Evolutionary conservation across 768 basidiomycete species (phyloP).

Genomic region (Boletus vinaceobasis): DNA sequence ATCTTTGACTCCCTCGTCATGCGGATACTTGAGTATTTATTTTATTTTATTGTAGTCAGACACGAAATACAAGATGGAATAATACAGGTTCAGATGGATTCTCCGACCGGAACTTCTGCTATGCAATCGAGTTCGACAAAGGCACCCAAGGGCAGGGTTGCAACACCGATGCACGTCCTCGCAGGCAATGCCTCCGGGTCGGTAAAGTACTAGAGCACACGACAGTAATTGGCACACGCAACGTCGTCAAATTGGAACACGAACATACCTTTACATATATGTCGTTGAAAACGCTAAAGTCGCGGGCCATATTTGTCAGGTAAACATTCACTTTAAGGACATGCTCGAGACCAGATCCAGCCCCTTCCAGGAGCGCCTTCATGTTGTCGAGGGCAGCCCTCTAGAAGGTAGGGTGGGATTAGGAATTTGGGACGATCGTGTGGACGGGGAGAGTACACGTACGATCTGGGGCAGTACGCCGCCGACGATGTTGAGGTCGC

Average conservation of each 20-base stretch:
- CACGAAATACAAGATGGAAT: neutral
- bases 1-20: neutral
- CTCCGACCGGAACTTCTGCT: slow-evolving; percentile 38
- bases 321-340: slow-evolving; percentile 42
- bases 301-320: slow-evolving; percentile 34
- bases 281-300: slow-evolving; percentile 39
- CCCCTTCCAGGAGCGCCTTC: slow-evolving; percentile 33
- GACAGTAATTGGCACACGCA: neutral
- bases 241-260: neutral
- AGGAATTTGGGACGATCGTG: neutral
- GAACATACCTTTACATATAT: slow-evolving; percentile 34
- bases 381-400: slow-evolving; percentile 39
- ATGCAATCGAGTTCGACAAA: slow-evolving; percentile 63
- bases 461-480: slow-evolving; percentile 39
- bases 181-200: slow-evolving; percentile 43
- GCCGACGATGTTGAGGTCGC: slow-evolving; percentile 33
- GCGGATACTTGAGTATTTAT: neutral
- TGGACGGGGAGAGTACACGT: slow-evolving; percentile 4
- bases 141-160: slow-evolving; percentile 48
- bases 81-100: neutral
- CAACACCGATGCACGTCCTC: slow-evolving; percentile 58
- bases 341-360: slow-evolving; percentile 36
- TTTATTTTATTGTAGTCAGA: neutral
- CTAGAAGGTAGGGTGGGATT: slow-evolving; percentile 18
- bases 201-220: slow-evolving; percentile 43